Evolutionary conservation across 495 filamentous ascomycete species (phyloP).

Genomic region (Margaritispora aquatica): DNA sequence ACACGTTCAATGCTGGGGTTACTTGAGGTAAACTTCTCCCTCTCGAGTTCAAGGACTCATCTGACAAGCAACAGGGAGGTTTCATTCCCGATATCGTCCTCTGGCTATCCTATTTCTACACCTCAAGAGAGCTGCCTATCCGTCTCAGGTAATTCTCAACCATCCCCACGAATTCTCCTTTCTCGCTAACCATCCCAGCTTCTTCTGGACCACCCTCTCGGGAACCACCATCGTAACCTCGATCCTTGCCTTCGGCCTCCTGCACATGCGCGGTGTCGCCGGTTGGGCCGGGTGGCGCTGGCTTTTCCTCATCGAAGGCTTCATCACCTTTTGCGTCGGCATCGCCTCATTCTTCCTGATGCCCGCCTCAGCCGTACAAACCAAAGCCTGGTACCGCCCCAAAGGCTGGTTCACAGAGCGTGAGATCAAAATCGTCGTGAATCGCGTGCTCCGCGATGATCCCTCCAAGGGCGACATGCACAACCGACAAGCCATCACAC

Average conservation of each 20-base stretch:
- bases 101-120: slow-evolving; percentile 77
- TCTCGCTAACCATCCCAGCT: slow-evolving; percentile 25
- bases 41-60: neutral
- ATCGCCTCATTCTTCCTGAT: slow-evolving; percentile 62
- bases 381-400: slow-evolving; percentile 57
- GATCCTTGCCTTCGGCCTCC: slow-evolving; percentile 64
- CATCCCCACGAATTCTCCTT: slow-evolving; percentile 10
- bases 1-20: slow-evolving; percentile 61
- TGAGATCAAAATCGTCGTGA: slow-evolving; percentile 66
- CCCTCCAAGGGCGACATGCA: slow-evolving; percentile 56
- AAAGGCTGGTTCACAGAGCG: slow-evolving; percentile 68
- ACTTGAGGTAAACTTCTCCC: slow-evolving; percentile 41
- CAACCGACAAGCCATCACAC: slow-evolving; percentile 55
- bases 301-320: slow-evolving; percentile 54
- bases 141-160: slow-evolving; percentile 34
- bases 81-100: slow-evolving; percentile 53
- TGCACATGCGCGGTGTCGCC: slow-evolving; percentile 57
- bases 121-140: slow-evolving; percentile 59
- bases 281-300: slow-evolving; percentile 80
- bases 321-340: slow-evolving; percentile 57
- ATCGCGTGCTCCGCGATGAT: slow-evolving; percentile 66
- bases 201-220: slow-evolving; percentile 66
- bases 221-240: slow-evolving; percentile 60
- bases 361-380: slow-evolving; percentile 69
- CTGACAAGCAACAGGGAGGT: slow-evolving; percentile 40